phyloP scores from a whole-genome alignment of 1,284 basidiomycete species.

The Veloboletus limbatus region DNA sequence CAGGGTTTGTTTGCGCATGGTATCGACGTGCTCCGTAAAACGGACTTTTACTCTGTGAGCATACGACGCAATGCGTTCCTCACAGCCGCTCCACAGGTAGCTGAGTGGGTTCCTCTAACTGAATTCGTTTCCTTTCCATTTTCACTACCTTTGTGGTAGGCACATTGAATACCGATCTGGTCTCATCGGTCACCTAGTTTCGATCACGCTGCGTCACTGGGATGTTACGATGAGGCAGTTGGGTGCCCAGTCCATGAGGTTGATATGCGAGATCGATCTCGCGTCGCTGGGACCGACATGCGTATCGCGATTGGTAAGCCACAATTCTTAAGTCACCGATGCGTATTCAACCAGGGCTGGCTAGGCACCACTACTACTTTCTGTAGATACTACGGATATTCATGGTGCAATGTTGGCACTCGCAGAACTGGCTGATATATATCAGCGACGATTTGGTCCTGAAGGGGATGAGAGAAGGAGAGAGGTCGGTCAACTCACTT shows the following conservation, averaged over 20 bases:
- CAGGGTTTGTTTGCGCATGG: constrained; percentile 90
- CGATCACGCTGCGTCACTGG: constrained; percentile 86
- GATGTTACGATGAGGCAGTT: constrained; percentile 78
- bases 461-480: constrained; percentile 33
- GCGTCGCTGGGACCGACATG: constrained; percentile 49
- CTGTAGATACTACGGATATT: constrained; percentile 68
- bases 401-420: constrained; percentile 84
- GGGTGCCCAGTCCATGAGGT: constrained; percentile 75
- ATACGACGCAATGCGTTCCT: constrained; percentile 83
- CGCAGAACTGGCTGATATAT: constrained; percentile 63
- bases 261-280: constrained; percentile 66
- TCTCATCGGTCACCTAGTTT: constrained; percentile 75
- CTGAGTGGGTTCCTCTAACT: constrained; percentile 54
- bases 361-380: constrained; percentile 59
- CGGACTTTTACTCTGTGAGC: constrained; percentile 94
- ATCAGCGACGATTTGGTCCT: constrained; percentile 34
- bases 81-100: constrained; percentile 80
- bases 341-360: constrained; percentile 10
- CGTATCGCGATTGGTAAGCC: constrained; percentile 49
- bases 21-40: constrained; percentile 87
- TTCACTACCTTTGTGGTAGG: constrained; percentile 35
- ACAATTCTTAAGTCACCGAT: constrained; percentile 5
- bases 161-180: constrained; percentile 68
- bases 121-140: constrained; percentile 2
- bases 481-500: constrained; percentile 36